Conservation (phyloP, 2,329 filamentous ascomycete genomes). For the Epichloe sp. region DNA sequence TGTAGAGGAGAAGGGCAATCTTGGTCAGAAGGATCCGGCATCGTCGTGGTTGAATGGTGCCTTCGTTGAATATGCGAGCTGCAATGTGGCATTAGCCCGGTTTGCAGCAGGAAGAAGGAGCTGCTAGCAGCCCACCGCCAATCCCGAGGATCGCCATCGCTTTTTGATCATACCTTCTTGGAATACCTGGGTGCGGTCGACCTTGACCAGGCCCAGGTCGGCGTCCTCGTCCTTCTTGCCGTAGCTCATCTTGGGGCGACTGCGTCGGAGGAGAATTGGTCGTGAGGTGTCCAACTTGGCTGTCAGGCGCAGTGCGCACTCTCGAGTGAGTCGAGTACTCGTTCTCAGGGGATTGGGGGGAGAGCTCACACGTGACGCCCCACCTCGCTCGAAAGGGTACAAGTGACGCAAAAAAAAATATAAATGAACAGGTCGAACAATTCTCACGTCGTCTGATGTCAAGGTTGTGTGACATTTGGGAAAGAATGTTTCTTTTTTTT, state of each 20-base stretch:
- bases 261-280: conserved; percentile 18
- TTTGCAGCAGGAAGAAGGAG: background rate
- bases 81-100: conserved; percentile 5
- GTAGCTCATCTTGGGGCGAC: conserved; percentile 68
- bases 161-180: conserved; percentile 66
- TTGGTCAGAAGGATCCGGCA: conserved; percentile 96
- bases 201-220: conserved; percentile 85
- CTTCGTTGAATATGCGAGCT: conserved; percentile 97
- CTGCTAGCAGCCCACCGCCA: background rate
- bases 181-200: conserved; percentile 95
- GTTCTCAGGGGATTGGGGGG: conserved; percentile 19
- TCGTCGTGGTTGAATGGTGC: conserved; percentile 90
- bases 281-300: conserved; percentile 20
- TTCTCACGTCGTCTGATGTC: too few relatives aligned
- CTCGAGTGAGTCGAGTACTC: background rate
- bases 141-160: background rate
- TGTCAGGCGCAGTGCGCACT: conserved; percentile 13
- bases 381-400: conserved; percentile 7
- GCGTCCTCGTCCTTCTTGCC: conserved; percentile 99
- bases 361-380: conserved; percentile 20
- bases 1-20: conserved; percentile 91
- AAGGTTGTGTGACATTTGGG: too few relatives aligned
- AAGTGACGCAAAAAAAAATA: too few relatives aligned
- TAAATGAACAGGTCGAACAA: too few relatives aligned
- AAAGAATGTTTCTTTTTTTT: too few relatives aligned